Evolutionary conservation across 2,329 filamentous ascomycete species (phyloP).

Genomic region (Fusarium chlamydosporum): DNA sequence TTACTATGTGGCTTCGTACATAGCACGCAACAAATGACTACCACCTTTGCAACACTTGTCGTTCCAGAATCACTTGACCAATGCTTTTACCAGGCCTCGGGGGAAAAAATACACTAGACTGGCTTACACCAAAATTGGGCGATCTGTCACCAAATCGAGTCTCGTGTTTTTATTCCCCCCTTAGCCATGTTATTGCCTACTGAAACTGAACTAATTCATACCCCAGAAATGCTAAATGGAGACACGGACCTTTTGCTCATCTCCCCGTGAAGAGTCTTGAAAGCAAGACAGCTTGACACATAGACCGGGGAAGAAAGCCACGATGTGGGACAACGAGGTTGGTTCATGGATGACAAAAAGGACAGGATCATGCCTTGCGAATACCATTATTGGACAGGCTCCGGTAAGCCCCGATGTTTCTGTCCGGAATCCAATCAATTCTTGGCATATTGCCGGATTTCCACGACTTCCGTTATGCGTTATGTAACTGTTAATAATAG

Average conservation of each 20-base stretch:
- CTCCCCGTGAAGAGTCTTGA: neutral
- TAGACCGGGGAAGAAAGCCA: slow-evolving; percentile 11
- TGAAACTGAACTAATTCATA: slow-evolving; percentile 1
- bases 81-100: neutral
- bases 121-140: no score
- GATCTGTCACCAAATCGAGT: no score
- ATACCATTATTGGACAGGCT: neutral
- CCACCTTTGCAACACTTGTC: slow-evolving; percentile 6
- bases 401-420: neutral
- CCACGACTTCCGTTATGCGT: slow-evolving; percentile 20
- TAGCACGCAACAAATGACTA: slow-evolving; percentile 25
- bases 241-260: neutral
- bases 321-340: slow-evolving; percentile 26
- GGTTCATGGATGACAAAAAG: neutral
- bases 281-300: slow-evolving; percentile 13
- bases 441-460: slow-evolving; percentile 37
- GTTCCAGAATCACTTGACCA: slow-evolving; percentile 1
- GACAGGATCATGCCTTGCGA: neutral
- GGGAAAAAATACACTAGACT: no score
- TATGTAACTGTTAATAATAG: slow-evolving; percentile 28
- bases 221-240: slow-evolving; percentile 24
- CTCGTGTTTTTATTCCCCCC: no score
- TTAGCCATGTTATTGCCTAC: neutral
- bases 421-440: neutral
- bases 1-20: neutral